Evolutionary conservation across 2,329 filamentous ascomycete genomes (phyloP).

Genomic region (Orbilia oligospora): DNA sequence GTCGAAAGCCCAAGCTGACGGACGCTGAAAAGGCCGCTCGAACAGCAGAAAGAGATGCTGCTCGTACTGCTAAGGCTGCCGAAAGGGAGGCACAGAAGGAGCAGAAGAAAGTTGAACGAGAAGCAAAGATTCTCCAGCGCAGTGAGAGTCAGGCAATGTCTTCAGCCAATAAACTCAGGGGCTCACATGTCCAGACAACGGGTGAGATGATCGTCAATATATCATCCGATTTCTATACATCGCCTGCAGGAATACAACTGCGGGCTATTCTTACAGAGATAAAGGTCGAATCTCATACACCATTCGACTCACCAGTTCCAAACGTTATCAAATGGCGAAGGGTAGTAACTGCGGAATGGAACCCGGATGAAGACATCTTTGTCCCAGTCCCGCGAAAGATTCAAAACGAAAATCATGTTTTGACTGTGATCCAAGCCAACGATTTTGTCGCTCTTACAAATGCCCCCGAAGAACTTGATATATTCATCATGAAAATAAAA

Average conservation of each 20-base stretch:
- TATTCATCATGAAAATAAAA: slow-evolving; percentile 74
- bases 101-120: slow-evolving; percentile 75
- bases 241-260: slow-evolving; percentile 69
- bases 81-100: slow-evolving; percentile 75
- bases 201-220: slow-evolving; percentile 84
- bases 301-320: slow-evolving; percentile 45
- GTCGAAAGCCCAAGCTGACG: slow-evolving; percentile 70
- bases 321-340: slow-evolving; percentile 78
- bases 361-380: slow-evolving; percentile 75
- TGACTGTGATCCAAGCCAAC: slow-evolving; percentile 75
- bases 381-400: slow-evolving; percentile 72
- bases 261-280: slow-evolving; percentile 71
- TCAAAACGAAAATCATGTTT: slow-evolving; percentile 73
- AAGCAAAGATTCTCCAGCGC: slow-evolving; percentile 72
- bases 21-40: slow-evolving; percentile 71
- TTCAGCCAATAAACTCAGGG: slow-evolving; percentile 80
- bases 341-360: slow-evolving; percentile 76
- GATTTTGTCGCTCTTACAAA: slow-evolving; percentile 77
- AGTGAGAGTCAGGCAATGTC: slow-evolving; percentile 68
- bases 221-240: slow-evolving; percentile 72
- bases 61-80: slow-evolving; percentile 69
- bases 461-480: slow-evolving; percentile 70
- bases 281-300: slow-evolving; percentile 68
- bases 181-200: slow-evolving; percentile 80
- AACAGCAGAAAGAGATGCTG: slow-evolving; percentile 41